These are phyloP conservation scores for Vanrija pseudolonga DNA, from an alignment of 1,284 basidiomycete species.

Conservation along the genomic window DNA sequence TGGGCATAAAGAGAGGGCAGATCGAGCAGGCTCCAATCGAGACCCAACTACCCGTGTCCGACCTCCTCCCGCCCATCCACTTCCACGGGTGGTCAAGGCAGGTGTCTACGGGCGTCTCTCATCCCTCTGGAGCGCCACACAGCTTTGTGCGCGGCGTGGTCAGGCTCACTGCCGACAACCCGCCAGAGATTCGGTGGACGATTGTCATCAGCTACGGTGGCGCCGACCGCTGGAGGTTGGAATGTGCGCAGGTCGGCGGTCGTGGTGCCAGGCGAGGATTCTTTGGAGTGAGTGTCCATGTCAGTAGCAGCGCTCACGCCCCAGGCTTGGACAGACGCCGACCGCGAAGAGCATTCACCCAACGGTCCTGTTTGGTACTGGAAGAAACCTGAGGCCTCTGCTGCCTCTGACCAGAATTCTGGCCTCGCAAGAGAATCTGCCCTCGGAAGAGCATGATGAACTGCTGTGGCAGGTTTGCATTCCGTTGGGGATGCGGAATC, in stretches of 20 bases:
- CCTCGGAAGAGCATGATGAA: too few relatives aligned
- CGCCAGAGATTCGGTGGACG: conserved; percentile 43
- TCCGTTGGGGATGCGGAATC: too few relatives aligned
- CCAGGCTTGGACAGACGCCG: conserved; percentile 37
- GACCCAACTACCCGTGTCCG: conserved; percentile 26
- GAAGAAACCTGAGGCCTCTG: conserved; percentile 5
- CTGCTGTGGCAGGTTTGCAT: too few relatives aligned
- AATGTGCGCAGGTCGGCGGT: conserved; percentile 39
- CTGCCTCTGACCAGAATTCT: too few relatives aligned
- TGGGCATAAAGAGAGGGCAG: background rate
- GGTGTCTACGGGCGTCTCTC: conserved; percentile 1
- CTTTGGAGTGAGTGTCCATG: conserved; percentile 34
- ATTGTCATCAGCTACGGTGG: conserved; percentile 38
- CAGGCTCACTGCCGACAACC: conserved; percentile 40
- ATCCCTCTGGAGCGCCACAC: conserved; percentile 2
- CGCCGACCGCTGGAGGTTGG: conserved; percentile 36
- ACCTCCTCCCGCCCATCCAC: conserved; percentile 34
- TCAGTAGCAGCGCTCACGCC: background rate
- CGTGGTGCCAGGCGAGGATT: conserved; percentile 34
- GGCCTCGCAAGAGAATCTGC: too few relatives aligned
- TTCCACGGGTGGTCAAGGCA: conserved; percentile 30
- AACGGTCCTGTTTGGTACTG: conserved; percentile 43
- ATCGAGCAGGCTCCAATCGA: conserved; percentile 17
- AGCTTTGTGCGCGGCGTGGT: conserved; percentile 24
- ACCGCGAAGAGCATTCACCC: conserved; percentile 31